phyloP scores from a whole-genome alignment of 345 rosid species.

The Sapria himalayana region DNA sequence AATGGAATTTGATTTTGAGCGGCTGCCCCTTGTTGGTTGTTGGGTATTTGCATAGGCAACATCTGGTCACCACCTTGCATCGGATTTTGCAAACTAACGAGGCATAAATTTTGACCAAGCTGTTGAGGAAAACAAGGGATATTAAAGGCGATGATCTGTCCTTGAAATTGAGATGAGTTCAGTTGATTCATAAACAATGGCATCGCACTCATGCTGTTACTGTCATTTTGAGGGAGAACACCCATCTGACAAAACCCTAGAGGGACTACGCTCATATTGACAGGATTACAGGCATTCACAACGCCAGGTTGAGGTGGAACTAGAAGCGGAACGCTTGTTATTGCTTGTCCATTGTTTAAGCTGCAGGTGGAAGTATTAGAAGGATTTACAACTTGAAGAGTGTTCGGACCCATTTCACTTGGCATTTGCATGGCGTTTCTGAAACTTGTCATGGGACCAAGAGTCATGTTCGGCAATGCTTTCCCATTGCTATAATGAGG shows the following conservation, averaged over 20 bases:
- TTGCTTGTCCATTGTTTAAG: slow-evolving; percentile 5
- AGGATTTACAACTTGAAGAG: slow-evolving; percentile 20
- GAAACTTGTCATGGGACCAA: too few relatives aligned
- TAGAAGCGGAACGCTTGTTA: slow-evolving; percentile 9
- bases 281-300: slow-evolving; percentile 12
- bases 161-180: slow-evolving; percentile 18
- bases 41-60: slow-evolving; percentile 13
- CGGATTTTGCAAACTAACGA: slow-evolving; percentile 14
- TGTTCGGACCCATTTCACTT: slow-evolving; percentile 17
- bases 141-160: slow-evolving; percentile 10
- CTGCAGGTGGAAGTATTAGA: slow-evolving; percentile 8
- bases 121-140: slow-evolving; percentile 17
- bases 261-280: too few relatives aligned
- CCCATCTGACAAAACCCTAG: too few relatives aligned
- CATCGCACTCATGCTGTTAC: slow-evolving; percentile 1
- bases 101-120: slow-evolving; percentile 14
- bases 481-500: too few relatives aligned
- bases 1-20: slow-evolving; percentile 17
- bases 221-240: slow-evolving; percentile 7
- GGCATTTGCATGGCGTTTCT: slow-evolving; percentile 11
- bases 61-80: slow-evolving; percentile 21
- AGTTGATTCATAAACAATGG: slow-evolving; percentile 11
- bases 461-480: too few relatives aligned
- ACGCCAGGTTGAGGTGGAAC: slow-evolving; percentile 17
- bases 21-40: slow-evolving; percentile 1